A percentile compares a stretch with the other conserved stretches of the same genome.
These are phyloP conservation scores for Plantago lanceolata DNA, from an alignment of 305 asterid species.

Conservation along the genomic window DNA sequence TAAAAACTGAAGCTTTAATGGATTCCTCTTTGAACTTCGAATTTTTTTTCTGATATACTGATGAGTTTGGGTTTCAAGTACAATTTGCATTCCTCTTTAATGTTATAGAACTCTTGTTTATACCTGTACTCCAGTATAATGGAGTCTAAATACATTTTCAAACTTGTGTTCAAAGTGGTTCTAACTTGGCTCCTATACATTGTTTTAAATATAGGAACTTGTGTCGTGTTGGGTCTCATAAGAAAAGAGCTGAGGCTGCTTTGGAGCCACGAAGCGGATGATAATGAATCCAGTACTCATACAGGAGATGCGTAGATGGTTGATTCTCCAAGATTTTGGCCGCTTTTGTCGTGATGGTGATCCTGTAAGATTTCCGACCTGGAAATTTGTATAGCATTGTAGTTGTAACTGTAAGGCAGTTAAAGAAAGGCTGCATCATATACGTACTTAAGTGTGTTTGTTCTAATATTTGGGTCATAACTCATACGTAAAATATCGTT, in stretches of 20 bases:
- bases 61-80: no score
- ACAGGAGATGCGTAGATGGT: slow-evolving; percentile 45
- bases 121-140: no score
- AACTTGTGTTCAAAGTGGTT: neutral
- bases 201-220: slow-evolving; percentile 49
- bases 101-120: neutral
- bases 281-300: slow-evolving; percentile 22
- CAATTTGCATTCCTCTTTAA: no score
- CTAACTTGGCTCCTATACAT: slow-evolving; percentile 9
- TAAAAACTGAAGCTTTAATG: no score
- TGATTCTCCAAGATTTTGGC: neutral
- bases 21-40: no score
- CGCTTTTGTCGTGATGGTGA: slow-evolving; percentile 4
- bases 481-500: neutral
- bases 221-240: slow-evolving; percentile 60
- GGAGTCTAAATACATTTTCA: no score
- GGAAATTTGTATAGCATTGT: slow-evolving; percentile 3
- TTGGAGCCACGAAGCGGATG: slow-evolving; percentile 47
- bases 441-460: slow-evolving; percentile 1
- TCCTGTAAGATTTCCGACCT: slow-evolving; percentile 10
- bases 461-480: neutral
- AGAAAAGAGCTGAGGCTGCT: slow-evolving; percentile 72
- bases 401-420: neutral
- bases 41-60: no score
- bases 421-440: slow-evolving; percentile 11